Conservation (phyloP, 2,329 filamentous ascomycete species). For the Trichoderma afroharzianum region DNA sequence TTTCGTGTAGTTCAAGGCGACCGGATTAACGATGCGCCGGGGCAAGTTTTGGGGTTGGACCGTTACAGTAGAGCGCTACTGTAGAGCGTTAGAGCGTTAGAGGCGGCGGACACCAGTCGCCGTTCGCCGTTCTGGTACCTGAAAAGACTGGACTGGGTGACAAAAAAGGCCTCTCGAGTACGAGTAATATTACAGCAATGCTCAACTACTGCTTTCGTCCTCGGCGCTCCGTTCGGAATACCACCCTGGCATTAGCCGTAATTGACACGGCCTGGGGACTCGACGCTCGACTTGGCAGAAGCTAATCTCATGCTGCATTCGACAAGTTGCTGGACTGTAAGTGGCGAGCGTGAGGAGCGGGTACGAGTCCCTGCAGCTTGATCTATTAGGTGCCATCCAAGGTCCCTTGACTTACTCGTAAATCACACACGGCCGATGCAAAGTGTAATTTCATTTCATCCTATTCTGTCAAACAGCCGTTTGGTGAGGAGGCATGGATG, state of each 20-base stretch:
- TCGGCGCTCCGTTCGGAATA: constrained; percentile 1
- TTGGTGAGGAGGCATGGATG: neutral
- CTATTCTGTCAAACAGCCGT: neutral
- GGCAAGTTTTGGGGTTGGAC: neutral
- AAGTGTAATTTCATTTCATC: neutral
- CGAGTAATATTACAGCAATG: neutral
- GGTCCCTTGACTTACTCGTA: neutral
- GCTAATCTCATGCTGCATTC: neutral
- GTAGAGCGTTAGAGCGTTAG: neutral
- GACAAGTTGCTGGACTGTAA: neutral
- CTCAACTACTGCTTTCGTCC: constrained; percentile 11
- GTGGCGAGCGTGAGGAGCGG: neutral
- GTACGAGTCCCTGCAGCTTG: neutral
- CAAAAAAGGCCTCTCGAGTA: neutral
- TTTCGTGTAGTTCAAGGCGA: constrained; percentile 16
- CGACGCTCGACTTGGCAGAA: neutral
- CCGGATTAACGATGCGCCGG: constrained; percentile 16
- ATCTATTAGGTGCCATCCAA: neutral
- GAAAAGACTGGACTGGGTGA: neutral
- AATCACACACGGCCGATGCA: neutral
- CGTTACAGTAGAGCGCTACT: neutral
- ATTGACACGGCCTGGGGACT: constrained; percentile 1
- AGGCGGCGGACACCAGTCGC: neutral
- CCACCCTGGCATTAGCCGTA: constrained; percentile 8
- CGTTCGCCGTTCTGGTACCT: neutral